Percentiles rank a stretch among this genome's conserved stretches.
Evolutionary conservation across 2,329 filamentous ascomycete genomes (phyloP).

Genomic region (Phyllosticta citribraziliensis): DNA sequence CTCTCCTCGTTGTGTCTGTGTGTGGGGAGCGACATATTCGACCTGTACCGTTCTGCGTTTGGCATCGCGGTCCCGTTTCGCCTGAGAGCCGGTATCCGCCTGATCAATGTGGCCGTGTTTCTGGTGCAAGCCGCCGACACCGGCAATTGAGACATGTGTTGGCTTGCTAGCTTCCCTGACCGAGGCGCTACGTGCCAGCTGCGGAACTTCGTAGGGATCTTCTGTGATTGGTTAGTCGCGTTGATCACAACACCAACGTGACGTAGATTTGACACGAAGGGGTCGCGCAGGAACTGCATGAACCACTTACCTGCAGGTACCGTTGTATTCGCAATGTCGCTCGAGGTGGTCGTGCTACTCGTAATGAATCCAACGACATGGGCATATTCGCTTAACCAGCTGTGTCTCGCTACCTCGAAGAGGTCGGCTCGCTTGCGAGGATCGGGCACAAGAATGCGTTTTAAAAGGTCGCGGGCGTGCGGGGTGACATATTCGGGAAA

Average conservation of each 20-base stretch:
- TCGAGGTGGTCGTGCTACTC: conserved; percentile 79
- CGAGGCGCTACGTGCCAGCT: conserved; percentile 76
- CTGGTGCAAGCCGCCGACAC: conserved; percentile 53
- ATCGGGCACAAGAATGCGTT: conserved; percentile 89
- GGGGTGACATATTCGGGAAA: conserved; percentile 99
- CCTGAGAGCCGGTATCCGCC: conserved; percentile 52
- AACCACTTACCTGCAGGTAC: conserved; percentile 45
- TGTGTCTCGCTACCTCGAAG: conserved; percentile 94
- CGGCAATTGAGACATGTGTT: conserved; percentile 33
- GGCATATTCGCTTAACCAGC: conserved; percentile 96
- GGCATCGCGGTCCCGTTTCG: conserved; percentile 63
- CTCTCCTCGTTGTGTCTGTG: conserved; percentile 66
- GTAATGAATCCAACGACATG: conserved; percentile 95
- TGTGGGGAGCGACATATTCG: conserved; percentile 89
- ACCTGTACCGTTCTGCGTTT: conserved; percentile 94
- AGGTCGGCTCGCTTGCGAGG: conserved; percentile 89
- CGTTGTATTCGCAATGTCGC: conserved; percentile 74
- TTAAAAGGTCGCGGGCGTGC: conserved; percentile 83
- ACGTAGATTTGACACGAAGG: neutral
- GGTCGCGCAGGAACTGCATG: neutral
- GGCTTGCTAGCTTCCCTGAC: conserved; percentile 78
- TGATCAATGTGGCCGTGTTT: conserved; percentile 67
- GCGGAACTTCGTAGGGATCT: conserved; percentile 48
- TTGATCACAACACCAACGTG: neutral
- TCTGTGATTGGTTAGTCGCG: conserved; percentile 22